A percentile compares a stretch with the other conserved stretches of the same genome.
These are phyloP conservation scores for Metarhizium anisopliae DNA, from an alignment of 2,329 filamentous ascomycete species.

Conservation along the genomic window DNA sequence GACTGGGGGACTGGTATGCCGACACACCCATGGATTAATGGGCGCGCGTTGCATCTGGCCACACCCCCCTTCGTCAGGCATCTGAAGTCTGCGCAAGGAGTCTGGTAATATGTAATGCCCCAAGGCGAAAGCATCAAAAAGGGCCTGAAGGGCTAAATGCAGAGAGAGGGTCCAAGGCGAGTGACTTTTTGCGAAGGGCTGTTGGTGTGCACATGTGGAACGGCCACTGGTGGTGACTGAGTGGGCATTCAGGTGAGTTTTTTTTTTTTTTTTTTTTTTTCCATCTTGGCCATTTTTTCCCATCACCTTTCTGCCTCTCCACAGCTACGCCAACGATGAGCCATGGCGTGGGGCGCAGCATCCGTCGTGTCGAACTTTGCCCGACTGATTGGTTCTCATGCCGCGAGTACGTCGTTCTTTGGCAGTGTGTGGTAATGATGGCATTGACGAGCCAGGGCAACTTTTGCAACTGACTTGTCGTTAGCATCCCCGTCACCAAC, in stretches of 20 bases:
- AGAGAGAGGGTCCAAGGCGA: neutral
- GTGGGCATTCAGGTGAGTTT: constrained; percentile 6
- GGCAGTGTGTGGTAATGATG: neutral
- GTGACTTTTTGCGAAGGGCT: neutral
- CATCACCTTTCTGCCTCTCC: neutral
- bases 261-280: constrained; percentile 8
- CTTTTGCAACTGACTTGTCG: neutral
- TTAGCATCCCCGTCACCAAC: neutral
- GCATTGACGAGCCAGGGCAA: neutral
- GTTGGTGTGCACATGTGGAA: constrained; percentile 5
- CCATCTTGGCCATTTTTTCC: neutral
- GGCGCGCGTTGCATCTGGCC: constrained; percentile 1
- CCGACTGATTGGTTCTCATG: constrained; percentile 24
- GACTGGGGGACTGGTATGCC: constrained; percentile 3
- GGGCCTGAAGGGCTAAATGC: neutral
- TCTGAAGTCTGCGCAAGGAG: neutral
- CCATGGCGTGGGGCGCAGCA: constrained; percentile 18
- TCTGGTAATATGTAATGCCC: neutral
- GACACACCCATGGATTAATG: constrained; percentile 1
- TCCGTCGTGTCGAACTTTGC: constrained; percentile 16
- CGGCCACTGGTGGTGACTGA: neutral
- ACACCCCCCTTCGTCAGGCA: neutral
- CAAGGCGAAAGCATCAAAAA: neutral
- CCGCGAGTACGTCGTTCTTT: neutral
- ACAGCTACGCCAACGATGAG: neutral